Evolutionary conservation across 805 yeast genomes (phyloP).

Genomic region (Kazachstania kunashirensis): DNA sequence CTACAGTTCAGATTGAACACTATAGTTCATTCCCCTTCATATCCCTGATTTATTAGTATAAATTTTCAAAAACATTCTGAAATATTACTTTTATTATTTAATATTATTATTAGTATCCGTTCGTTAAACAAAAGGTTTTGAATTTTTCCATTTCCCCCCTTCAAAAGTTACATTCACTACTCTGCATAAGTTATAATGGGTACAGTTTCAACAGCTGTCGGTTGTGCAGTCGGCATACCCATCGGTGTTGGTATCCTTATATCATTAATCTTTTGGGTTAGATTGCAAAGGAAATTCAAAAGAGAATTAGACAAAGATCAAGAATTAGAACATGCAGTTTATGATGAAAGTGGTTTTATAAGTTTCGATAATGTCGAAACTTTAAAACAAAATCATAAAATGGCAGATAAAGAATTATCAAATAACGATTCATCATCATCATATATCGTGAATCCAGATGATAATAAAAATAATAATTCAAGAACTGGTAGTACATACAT

Average conservation of each 20-base stretch:
- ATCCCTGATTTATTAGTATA: too few species aligned
- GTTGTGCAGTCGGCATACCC: conserved; percentile 47
- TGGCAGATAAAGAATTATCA: background rate
- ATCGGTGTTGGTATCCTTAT: conserved; percentile 32
- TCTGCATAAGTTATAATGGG: too few species aligned
- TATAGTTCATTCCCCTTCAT: too few species aligned
- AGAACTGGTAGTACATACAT: conserved; percentile 18
- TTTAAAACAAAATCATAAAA: background rate
- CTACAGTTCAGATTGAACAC: too few species aligned
- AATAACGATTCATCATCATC: too few species aligned
- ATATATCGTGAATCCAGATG: too few species aligned
- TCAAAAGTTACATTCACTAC: too few species aligned
- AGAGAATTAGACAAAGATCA: conserved; percentile 32
- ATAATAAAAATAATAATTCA: background rate
- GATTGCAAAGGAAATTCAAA: conserved; percentile 32
- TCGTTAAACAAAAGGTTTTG: too few species aligned
- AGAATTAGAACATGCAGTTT: conserved; percentile 25
- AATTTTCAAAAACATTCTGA: too few species aligned
- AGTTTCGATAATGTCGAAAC: conserved; percentile 18
- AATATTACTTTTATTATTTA: too few species aligned
- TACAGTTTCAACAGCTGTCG: conserved; percentile 34
- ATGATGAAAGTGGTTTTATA: conserved; percentile 31
- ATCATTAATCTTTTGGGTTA: conserved; percentile 31
- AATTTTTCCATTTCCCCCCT: too few species aligned
- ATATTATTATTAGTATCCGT: too few species aligned